Evolutionary conservation across 495 filamentous ascomycete genomes (phyloP).

Genomic region (Penicillium waksmanii): DNA sequence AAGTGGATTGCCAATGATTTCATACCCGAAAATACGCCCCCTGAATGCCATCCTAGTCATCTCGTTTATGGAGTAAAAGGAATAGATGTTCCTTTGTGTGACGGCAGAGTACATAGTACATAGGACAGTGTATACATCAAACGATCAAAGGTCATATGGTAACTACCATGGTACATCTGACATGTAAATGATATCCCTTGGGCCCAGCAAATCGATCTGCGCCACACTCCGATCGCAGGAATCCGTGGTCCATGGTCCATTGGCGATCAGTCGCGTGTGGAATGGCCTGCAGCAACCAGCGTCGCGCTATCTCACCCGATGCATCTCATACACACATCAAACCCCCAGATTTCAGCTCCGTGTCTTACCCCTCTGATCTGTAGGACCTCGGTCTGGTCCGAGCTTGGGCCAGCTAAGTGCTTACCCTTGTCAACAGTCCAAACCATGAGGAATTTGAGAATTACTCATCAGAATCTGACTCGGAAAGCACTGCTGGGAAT

Average conservation of each 20-base stretch:
- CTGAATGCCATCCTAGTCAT: neutral
- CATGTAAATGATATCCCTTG: too few relatives aligned
- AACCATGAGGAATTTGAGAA: too few relatives aligned
- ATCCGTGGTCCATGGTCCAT: neutral
- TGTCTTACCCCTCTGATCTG: neutral
- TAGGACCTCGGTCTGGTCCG: neutral
- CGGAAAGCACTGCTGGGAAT: too few relatives aligned
- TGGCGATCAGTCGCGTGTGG: neutral
- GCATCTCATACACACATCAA: neutral
- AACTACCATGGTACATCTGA: too few relatives aligned
- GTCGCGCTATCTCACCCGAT: neutral
- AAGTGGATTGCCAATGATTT: constrained; percentile 3
- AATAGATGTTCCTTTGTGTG: neutral
- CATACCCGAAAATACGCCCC: constrained; percentile 2
- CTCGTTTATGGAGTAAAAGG: neutral
- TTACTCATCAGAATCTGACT: too few relatives aligned
- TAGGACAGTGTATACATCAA: too few relatives aligned
- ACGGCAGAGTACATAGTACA: neutral
- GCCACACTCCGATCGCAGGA: too few relatives aligned
- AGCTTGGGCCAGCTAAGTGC: neutral
- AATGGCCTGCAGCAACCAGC: neutral
- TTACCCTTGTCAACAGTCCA: too few relatives aligned
- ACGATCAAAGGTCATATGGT: too few relatives aligned
- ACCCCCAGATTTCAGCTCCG: neutral
- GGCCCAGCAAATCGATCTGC: too few relatives aligned